Conservation (phyloP, 2,329 filamentous ascomycete genomes). For the Aureobasidium sp. region DNA sequence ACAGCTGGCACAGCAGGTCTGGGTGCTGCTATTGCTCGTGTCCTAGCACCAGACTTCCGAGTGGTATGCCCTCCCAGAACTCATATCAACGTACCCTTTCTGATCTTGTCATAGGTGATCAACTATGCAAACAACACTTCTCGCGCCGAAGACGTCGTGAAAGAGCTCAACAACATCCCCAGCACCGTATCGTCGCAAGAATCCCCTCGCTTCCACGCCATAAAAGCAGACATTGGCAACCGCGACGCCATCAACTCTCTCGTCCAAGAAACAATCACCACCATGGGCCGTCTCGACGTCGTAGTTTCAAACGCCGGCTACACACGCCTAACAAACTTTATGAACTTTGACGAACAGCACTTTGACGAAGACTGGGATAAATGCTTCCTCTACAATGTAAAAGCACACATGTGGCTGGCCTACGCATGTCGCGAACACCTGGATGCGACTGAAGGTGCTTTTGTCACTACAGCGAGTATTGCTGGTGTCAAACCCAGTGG, state of each 20-base stretch:
- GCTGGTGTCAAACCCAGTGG: conserved; percentile 58
- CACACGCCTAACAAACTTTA: conserved; percentile 36
- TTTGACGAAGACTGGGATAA: conserved; percentile 52
- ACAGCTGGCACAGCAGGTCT: conserved; percentile 42
- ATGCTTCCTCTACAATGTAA: conserved; percentile 55
- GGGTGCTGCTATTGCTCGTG: conserved; percentile 40
- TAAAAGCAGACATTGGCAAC: conserved; percentile 40
- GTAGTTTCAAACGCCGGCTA: conserved; percentile 36
- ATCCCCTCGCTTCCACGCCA: conserved; percentile 33
- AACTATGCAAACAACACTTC: conserved; percentile 40
- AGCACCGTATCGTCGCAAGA: conserved; percentile 18
- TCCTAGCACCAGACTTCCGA: conserved; percentile 39
- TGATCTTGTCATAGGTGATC: background rate
- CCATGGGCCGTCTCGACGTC: conserved; percentile 41
- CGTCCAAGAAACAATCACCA: conserved; percentile 35
- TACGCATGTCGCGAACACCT: conserved; percentile 47
- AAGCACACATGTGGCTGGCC: conserved; percentile 53
- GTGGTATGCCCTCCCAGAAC: conserved; percentile 27
- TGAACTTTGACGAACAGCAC: conserved; percentile 45
- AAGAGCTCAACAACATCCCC: conserved; percentile 31
- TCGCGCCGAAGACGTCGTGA: conserved; percentile 33
- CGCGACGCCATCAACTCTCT: conserved; percentile 35
- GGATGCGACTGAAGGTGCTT: conserved; percentile 50
- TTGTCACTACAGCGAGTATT: conserved; percentile 56
- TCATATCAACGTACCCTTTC: background rate